Evolutionary conservation across 352 stramenopile species (phyloP).

Genomic region (Pythium brassicae): DNA sequence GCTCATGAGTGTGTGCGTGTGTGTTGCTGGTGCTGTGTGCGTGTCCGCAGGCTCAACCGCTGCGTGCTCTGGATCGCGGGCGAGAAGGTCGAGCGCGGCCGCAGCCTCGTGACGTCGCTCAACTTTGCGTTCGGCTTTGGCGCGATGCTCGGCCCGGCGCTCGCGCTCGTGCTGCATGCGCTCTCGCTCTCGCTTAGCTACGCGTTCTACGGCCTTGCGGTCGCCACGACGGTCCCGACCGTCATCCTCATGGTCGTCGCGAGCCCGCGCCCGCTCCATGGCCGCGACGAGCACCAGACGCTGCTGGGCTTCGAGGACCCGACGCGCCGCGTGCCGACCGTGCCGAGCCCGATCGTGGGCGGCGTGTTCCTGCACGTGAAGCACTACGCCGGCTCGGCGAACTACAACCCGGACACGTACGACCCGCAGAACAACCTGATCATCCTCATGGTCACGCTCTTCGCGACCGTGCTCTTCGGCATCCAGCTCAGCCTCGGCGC

Average conservation of each 20-base stretch:
- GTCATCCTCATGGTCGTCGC: conserved; percentile 34
- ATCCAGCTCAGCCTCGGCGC: conserved; percentile 72
- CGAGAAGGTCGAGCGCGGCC: conserved; percentile 60
- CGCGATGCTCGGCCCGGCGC: conserved; percentile 44
- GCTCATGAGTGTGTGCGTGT: no score
- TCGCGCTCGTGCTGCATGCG: conserved; percentile 44
- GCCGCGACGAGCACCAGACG: conserved; percentile 57
- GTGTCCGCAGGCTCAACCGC: conserved; percentile 41
- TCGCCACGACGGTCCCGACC: conserved; percentile 36
- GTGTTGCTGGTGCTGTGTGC: background rate
- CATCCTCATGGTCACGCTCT: conserved; percentile 80
- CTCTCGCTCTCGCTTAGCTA: conserved; percentile 46
- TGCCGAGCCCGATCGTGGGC: conserved; percentile 74
- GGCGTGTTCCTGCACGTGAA: conserved; percentile 81
- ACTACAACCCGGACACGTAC: conserved; percentile 80
- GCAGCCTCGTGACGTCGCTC: conserved; percentile 71
- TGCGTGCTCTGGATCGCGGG: conserved; percentile 67
- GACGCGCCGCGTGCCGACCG: conserved; percentile 65
- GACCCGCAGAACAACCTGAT: conserved; percentile 82
- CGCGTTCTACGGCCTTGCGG: conserved; percentile 54
- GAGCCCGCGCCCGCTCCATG: conserved; percentile 38
- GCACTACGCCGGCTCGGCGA: conserved; percentile 62
- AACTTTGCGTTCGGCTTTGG: conserved; percentile 68
- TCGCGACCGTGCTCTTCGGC: conserved; percentile 68
- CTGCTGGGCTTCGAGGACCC: conserved; percentile 68